Evolutionary conservation across 352 stramenopile species (phyloP), one percentile per base, ranked within the genome.

Genomic region (Phytophthora meadii): DNA sequence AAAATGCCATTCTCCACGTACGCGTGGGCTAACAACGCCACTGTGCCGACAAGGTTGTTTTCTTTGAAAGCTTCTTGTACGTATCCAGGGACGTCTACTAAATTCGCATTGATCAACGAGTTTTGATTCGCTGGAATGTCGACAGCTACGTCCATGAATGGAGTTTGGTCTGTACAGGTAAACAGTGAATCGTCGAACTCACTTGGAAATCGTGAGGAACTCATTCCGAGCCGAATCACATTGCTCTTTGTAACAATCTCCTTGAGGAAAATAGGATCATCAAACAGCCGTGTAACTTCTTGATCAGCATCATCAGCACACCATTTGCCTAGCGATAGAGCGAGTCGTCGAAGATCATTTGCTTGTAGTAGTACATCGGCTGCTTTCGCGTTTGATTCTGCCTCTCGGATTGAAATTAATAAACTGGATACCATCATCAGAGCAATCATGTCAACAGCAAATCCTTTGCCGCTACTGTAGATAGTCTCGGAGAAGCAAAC

Each of bases 21-120:
- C 22, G 71, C 67, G n/a, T 82, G 77, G 0, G 76, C 68, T 27
- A 93, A 52, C 15, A 88, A 73, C 3, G 75, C 79, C 9, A 87
- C 47, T 19, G 69, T 65, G 0, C 69, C 73, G 27, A 84, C 55
- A 4, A 56, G 34, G 19, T 55, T 72, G 46, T 70, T 87, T 0
- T 53, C 22, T 17, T 64, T 37, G 0, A 88, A 17, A 9, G 81
- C 36, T 12, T 51, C 7, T 27, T 63, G 40, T 3, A 82, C 44
- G 53, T 52, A 49, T 40, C 61, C 65, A 30, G 63, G 37, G n/a
- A 56, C 19, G 44, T 55, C 30, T 17, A 46, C 7, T 22, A 74
- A 14, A 3, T 69, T 42, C 17, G 67, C 22, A 32, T 3, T 36
- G 46, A 47, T 30, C 19, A 10, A 17, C 44, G 50, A 40, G 40